Evolutionary conservation across 495 filamentous ascomycete species (phyloP).

Genomic region (Acidomyces sp.): DNA sequence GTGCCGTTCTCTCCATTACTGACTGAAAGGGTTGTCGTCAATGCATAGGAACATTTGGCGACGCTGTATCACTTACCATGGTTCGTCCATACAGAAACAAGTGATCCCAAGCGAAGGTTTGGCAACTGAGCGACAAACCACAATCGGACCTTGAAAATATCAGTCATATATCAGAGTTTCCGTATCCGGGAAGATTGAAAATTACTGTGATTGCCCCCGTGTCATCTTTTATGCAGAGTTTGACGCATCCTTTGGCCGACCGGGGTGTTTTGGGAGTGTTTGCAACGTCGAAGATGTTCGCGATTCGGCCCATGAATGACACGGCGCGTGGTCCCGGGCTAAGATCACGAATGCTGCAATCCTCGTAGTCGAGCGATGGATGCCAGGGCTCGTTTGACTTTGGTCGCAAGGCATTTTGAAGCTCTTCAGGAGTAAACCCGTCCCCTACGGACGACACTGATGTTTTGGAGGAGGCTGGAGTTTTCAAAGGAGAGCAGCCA

Average conservation of each 20-base stretch:
- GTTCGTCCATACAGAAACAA: constrained; percentile 28
- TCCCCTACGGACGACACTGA: constrained; percentile 25
- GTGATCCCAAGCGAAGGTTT: constrained; percentile 25
- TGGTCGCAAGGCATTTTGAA: constrained; percentile 31
- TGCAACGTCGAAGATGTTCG: constrained; percentile 37
- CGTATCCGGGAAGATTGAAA: no score
- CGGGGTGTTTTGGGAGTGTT: constrained; percentile 29
- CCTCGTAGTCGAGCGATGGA: constrained; percentile 41
- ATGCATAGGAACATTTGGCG: neutral
- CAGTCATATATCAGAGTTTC: neutral
- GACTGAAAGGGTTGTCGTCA: constrained; percentile 5
- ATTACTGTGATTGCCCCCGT: constrained; percentile 42
- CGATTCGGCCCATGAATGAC: constrained; percentile 44
- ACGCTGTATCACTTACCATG: constrained; percentile 15
- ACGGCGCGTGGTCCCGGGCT: constrained; percentile 39
- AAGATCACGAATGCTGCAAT: constrained; percentile 38
- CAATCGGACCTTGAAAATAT: constrained; percentile 22
- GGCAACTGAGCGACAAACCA: constrained; percentile 28
- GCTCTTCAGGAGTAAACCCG: constrained; percentile 39
- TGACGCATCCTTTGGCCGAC: constrained; percentile 39
- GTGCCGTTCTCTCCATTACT: constrained; percentile 25
- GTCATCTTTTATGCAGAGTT: constrained; percentile 45
- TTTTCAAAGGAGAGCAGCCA: constrained; percentile 2
- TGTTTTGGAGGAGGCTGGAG: neutral
- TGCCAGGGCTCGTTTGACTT: constrained; percentile 36